A percentile compares a stretch with the other conserved stretches of the same genome.
phyloP scores from a whole-genome alignment of 139 green algal genomes.

The Chlorella sp. region DNA sequence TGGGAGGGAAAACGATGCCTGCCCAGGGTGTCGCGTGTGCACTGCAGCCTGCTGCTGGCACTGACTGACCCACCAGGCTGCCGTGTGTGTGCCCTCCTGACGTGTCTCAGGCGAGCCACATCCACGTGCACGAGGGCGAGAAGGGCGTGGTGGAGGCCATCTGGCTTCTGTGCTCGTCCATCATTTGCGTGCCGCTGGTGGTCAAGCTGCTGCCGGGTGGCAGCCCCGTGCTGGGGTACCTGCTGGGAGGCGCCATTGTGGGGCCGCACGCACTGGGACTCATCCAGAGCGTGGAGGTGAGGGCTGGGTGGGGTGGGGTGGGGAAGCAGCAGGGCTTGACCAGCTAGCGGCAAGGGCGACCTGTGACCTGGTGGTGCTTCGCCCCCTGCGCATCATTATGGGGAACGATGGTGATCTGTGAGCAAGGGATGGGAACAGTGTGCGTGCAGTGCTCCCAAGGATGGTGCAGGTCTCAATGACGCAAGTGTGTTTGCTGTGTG shows the following conservation, averaged over 20 bases:
- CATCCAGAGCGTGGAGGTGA: neutral
- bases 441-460: no score
- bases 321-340: neutral
- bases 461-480: no score
- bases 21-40: no score
- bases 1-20: no score
- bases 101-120: slow-evolving; percentile 34
- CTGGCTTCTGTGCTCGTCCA: slow-evolving; percentile 76
- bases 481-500: no score
- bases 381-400: neutral
- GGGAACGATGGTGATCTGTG: no score
- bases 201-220: slow-evolving; percentile 82
- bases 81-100: no score
- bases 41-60: no score
- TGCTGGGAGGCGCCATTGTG: slow-evolving; percentile 29
- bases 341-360: neutral
- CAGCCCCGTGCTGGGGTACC: slow-evolving; percentile 91
- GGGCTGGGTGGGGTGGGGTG: neutral
- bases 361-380: neutral
- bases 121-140: slow-evolving; percentile 63
- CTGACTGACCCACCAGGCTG: no score
- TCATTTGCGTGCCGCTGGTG: slow-evolving; percentile 82
- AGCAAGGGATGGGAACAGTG: no score
- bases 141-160: slow-evolving; percentile 79
- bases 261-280: neutral